Conservation (phyloP, 805 yeast species). For the Myxozyma neglecta region DNA sequence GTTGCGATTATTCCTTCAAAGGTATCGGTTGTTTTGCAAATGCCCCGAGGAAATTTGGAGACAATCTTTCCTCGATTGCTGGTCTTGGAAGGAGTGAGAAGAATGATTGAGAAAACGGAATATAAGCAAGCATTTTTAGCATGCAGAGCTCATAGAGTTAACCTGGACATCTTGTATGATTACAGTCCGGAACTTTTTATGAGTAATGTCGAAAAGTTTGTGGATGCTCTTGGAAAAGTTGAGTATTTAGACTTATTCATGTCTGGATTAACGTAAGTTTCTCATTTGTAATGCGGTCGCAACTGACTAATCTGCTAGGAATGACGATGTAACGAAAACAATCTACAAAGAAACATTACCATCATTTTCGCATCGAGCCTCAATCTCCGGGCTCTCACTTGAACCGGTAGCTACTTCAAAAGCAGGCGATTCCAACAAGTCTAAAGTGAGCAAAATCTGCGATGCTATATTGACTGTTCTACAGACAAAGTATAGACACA, state of each 20-base stretch:
- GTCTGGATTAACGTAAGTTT: slow-evolving; percentile 55
- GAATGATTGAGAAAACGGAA: slow-evolving; percentile 55
- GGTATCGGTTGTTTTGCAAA: slow-evolving; percentile 81
- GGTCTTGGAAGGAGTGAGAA: slow-evolving; percentile 81
- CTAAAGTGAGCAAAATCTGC: slow-evolving; percentile 73
- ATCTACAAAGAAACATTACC: slow-evolving; percentile 73
- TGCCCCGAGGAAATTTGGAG: slow-evolving; percentile 94
- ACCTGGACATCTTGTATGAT: slow-evolving; percentile 85
- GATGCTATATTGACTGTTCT: slow-evolving; percentile 63
- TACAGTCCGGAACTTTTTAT: slow-evolving; percentile 72
- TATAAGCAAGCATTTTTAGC: slow-evolving; percentile 74
- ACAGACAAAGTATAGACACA: slow-evolving; percentile 48
- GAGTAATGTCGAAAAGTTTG: slow-evolving; percentile 62
- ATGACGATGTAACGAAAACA: slow-evolving; percentile 79
- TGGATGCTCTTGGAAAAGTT: slow-evolving; percentile 66
- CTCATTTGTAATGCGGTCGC: background rate
- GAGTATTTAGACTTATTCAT: slow-evolving; percentile 84
- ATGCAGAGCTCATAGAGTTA: slow-evolving; percentile 89
- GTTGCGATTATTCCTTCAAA: slow-evolving; percentile 80
- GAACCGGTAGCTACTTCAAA: background rate
- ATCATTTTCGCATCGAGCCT: slow-evolving; percentile 31
- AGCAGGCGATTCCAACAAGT: slow-evolving; percentile 24
- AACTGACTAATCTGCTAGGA: slow-evolving; percentile 43
- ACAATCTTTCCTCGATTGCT: slow-evolving; percentile 90
- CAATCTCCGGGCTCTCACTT: background rate